Conservation (phyloP, 331 rosid species). For the Prunus yedoensis region DNA sequence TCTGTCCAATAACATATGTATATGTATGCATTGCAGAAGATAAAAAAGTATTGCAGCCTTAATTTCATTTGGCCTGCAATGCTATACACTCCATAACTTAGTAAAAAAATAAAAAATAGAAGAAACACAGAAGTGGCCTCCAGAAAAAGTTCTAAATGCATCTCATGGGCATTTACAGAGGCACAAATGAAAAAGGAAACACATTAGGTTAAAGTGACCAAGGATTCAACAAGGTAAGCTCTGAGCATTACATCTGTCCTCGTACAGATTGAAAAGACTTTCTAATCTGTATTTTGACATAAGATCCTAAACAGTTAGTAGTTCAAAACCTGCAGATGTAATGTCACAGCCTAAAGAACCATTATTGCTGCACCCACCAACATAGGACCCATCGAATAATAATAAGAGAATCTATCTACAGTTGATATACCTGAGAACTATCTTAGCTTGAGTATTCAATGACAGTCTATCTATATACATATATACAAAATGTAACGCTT, state of each 20-base stretch:
- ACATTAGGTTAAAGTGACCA: neutral
- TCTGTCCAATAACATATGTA: neutral
- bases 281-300: neutral
- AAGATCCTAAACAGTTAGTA: neutral
- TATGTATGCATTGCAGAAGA: neutral
- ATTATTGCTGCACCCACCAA: neutral
- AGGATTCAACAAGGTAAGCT: constrained; percentile 4
- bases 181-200: neutral
- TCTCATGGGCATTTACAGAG: neutral
- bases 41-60: neutral
- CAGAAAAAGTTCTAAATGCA: neutral
- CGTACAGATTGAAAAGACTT: neutral
- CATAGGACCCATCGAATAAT: neutral
- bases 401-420: too few species aligned
- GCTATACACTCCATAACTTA: too few species aligned
- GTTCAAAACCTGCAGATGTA: neutral
- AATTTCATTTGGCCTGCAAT: neutral
- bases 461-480: neutral
- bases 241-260: constrained; percentile 1
- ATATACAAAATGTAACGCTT: neutral
- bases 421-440: neutral
- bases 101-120: neutral
- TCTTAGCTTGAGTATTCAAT: too few species aligned
- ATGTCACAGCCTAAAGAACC: too few species aligned
- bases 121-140: neutral